Evolutionary conservation across 345 rosid genomes (phyloP), one percentile per base, ranked within the genome.

Genomic region (Combretum micranthum): DNA sequence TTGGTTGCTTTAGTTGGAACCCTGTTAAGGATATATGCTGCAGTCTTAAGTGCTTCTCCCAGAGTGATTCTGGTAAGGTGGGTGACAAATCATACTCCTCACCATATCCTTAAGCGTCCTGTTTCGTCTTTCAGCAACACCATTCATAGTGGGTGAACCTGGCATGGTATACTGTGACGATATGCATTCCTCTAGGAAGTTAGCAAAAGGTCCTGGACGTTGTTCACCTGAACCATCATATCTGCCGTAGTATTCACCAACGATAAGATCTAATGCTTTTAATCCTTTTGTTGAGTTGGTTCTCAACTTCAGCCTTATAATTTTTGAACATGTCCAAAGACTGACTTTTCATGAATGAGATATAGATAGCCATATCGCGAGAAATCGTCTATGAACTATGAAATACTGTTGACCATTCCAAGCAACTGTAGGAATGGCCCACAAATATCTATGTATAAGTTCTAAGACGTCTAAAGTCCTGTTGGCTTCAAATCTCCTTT

Each of bases 371-470:
- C n/a, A n/a, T n/a, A n/a, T n/a, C n/a, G n/a, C n/a, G 15, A 3
- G 16, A n/a, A 25, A 61, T 51, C 15, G 52, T 37, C 19, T 60
- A 49, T 13, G 42, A 25, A 25, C 3, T 13, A n/a, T n/a, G 9
- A 45, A 45, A 45, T 45, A 45, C 9, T 45, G 50, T 61, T 61
- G 57, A 52, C 50, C 50, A 51, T 61, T 52, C 56, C 50, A 43
- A 51, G n/a, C 42, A 50, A 23, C n/a, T 17, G 4, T 42, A 22
- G 58, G 65, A 62, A 62, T 43, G 65, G 50, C 17, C 59, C 65
- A 62, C 50, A 62, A 44, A 53, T 52, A 52, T 62, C 20, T 62
- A 53, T 62, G 51, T 20, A 62, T 62, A 10, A 61, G 42, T 61
- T 61, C 65, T 53, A 62, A 53, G 42, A 62, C 50, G 20, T 52